Conservation (phyloP, 768 basidiomycete species). For the Panaeolus papilionaceus region DNA sequence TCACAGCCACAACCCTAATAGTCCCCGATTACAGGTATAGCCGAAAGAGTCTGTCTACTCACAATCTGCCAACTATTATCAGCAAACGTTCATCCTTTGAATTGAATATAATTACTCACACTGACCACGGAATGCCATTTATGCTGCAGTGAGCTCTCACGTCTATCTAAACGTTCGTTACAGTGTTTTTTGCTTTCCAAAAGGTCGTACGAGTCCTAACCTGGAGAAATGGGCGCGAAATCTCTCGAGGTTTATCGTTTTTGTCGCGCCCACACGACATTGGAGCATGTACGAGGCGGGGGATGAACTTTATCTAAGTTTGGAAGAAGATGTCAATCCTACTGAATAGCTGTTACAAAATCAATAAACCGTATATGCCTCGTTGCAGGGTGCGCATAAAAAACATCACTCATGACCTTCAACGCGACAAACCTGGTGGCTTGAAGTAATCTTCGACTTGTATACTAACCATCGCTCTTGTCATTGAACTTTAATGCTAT, state of each 20-base stretch:
- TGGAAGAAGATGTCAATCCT: not conserved
- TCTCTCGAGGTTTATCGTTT: not conserved
- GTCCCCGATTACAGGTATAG: conserved; percentile 20
- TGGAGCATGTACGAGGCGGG: not conserved
- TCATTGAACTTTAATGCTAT: not conserved
- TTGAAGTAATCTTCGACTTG: not conserved
- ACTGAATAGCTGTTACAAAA: not conserved
- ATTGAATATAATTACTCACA: not conserved
- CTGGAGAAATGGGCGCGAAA: not conserved
- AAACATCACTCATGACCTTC: not conserved
- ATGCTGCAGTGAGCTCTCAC: not conserved
- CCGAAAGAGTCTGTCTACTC: conserved; percentile 5
- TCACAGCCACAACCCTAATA: conserved; percentile 50
- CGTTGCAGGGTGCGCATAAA: not conserved
- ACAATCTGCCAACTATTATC: conserved; percentile 11
- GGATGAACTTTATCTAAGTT: not conserved
- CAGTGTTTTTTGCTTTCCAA: not conserved
- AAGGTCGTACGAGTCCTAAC: not conserved
- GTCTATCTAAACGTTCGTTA: not conserved
- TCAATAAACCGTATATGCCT: not conserved
- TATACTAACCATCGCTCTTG: not conserved
- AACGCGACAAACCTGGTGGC: not conserved
- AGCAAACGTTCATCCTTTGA: not conserved
- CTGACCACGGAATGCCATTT: not conserved
- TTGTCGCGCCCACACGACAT: not conserved